A percentile compares a stretch with the other conserved stretches of the same genome.
phyloP scores from a whole-genome alignment of 495 filamentous ascomycete species.

The Daldinia concentrica region DNA sequence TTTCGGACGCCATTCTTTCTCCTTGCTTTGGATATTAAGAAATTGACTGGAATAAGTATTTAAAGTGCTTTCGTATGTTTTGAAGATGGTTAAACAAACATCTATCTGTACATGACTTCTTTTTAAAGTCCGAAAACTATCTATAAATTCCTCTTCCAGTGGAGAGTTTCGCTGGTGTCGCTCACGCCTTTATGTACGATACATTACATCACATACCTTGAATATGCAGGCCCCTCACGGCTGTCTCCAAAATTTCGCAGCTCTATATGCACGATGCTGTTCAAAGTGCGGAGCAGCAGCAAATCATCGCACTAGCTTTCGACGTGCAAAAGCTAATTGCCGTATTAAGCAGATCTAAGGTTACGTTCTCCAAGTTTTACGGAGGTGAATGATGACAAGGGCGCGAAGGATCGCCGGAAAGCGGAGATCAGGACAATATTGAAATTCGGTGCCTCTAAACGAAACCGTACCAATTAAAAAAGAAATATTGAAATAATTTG shows the following conservation, averaged over 20 bases:
- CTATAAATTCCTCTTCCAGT: background rate
- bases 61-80: background rate
- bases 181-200: conserved; percentile 25
- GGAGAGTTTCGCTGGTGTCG: conserved; percentile 23
- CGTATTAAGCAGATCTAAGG: conserved; percentile 9
- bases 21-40: background rate
- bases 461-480: background rate
- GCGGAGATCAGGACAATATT: conserved; percentile 10
- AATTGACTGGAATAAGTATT: background rate
- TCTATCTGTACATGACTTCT: background rate
- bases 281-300: conserved; percentile 15
- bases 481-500: background rate
- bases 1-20: conserved; percentile 26
- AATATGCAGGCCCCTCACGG: conserved; percentile 19
- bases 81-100: background rate
- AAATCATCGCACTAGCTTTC: conserved; percentile 13
- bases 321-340: conserved; percentile 1
- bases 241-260: conserved; percentile 19
- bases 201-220: conserved; percentile 22
- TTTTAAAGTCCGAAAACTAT: background rate
- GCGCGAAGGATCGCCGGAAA: conserved; percentile 35
- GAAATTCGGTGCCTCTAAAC: background rate
- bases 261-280: background rate
- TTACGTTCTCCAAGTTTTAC: conserved; percentile 8
- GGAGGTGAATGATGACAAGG: conserved; percentile 25